Evolutionary conservation across 1,284 basidiomycete species (phyloP), one percentile per base, ranked within the genome.

Genomic region (Fomitopsis betulina): DNA sequence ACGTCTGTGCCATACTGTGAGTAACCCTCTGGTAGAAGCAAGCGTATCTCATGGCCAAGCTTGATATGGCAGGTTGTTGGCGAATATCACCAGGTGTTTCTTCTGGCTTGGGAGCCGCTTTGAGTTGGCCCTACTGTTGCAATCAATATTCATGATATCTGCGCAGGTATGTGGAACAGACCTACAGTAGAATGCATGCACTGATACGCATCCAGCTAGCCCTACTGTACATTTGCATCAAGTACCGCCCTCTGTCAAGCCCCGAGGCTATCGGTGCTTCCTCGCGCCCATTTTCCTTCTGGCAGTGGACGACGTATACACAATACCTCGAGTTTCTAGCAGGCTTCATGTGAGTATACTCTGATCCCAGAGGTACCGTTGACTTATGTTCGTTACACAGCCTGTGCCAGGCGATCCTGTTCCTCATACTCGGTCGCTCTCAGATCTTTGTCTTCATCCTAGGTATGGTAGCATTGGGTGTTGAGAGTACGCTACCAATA

Each of bases 61-160:
- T n/a, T 47, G 47, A 55, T 45, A 33, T 1, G 17, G 0, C 37
- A 91, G 89, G 61, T 76, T 92, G 40, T 77, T 92, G 60, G 90
- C 91, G 54, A 93, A 93, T 71, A 89, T 93, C 56, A 87, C 86
- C 21, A 79, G 91, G 67, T 92, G 90, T 72, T 93, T 94, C 77
- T 93, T 93, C 74, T 93, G 93, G 92, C 73, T 94, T 52, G 91
- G 91, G 70, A 79, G 87, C 54, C 87, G 72, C 47, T 94, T 93
- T 70, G 93, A 94, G 74, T 73, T 83, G 49, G 79, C 92, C 1
- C 75, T 94, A 54, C 76, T 93, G 38, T 64, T 92, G 13, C 91
- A 94, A 71, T 91, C 89, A 17, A 72, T 93, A 57, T 75, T 92
- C 57, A 91, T 94, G 89, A 92, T 93, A 62, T 60, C 88, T 47